These are phyloP conservation scores for Lomentospora prolificans DNA, from an alignment of 2,329 filamentous ascomycete species.

Conservation along the genomic window DNA sequence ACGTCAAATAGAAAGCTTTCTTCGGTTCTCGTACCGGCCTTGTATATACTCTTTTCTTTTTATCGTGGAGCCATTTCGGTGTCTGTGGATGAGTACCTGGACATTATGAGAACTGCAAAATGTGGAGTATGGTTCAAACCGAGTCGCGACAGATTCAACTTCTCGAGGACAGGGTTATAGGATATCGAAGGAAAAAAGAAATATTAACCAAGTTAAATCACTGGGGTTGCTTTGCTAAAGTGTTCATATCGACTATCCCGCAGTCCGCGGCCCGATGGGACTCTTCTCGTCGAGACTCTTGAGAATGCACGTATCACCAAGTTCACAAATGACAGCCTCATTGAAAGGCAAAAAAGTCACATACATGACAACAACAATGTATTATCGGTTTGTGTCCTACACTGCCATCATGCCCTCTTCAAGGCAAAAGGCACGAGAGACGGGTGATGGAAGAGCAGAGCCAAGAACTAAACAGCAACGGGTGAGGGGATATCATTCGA, in stretches of 20 bases:
- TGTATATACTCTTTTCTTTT: background rate
- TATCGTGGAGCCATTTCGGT: background rate
- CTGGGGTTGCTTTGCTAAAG: too few relatives aligned
- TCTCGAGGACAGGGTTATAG: too few relatives aligned
- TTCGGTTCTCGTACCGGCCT: background rate
- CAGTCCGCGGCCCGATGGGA: too few relatives aligned
- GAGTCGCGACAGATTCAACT: too few relatives aligned
- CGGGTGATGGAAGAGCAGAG: background rate
- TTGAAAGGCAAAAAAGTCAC: too few relatives aligned
- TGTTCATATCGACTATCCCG: too few relatives aligned
- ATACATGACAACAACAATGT: too few relatives aligned
- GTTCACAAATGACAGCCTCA: too few relatives aligned
- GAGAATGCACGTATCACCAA: too few relatives aligned
- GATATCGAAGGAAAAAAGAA: too few relatives aligned
- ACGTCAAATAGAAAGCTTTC: background rate
- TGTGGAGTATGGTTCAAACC: background rate
- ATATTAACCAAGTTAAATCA: too few relatives aligned
- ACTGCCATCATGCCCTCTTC: background rate
- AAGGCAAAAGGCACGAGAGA: background rate
- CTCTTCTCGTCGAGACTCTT: too few relatives aligned
- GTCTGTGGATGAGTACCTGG: background rate
- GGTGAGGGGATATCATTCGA: conserved; percentile 1
- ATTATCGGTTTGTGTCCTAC: background rate
- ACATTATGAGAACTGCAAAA: background rate
- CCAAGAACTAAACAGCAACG: background rate